Percentiles rank a stretch among this genome's conserved stretches.
Conservation (phyloP, 176 grass and related monocot genomes). For the Oryza longistaminata region DNA sequence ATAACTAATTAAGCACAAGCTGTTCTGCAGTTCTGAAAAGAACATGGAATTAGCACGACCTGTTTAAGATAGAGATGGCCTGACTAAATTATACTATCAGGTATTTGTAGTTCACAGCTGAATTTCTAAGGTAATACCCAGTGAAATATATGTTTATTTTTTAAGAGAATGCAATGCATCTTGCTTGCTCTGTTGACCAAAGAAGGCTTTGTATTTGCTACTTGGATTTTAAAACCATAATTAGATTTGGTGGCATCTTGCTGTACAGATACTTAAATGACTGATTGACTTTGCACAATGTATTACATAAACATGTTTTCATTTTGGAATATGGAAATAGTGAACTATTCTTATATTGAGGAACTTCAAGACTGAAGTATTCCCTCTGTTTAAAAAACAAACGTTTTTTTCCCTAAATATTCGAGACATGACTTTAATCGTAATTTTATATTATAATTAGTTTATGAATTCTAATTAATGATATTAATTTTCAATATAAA, state of each 20-base stretch:
- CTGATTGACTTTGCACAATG: neutral
- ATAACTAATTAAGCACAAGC: neutral
- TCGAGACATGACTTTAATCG: neutral
- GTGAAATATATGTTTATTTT: neutral
- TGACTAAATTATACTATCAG: neutral
- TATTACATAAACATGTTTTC: neutral
- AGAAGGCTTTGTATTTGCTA: neutral
- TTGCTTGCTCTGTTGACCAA: constrained; percentile 3
- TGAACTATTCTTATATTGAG: neutral
- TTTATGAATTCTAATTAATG: neutral
- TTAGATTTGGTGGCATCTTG: constrained; percentile 4
- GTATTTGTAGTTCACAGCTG: neutral
- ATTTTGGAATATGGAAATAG: neutral
- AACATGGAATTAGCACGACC: neutral
- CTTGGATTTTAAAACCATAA: neutral
- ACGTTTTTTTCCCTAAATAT: neutral
- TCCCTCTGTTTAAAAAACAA: neutral
- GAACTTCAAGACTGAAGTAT: neutral
- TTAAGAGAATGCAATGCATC: neutral
- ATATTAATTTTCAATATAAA: neutral
- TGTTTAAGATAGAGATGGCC: neutral
- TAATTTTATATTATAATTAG: neutral
- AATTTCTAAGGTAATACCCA: neutral
- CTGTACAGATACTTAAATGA: neutral
- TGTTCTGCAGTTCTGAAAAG: neutral